These are phyloP conservation scores for Xylariaceae sp. DNA, from an alignment of 2,329 filamentous ascomycete genomes.

Conservation along the genomic window DNA sequence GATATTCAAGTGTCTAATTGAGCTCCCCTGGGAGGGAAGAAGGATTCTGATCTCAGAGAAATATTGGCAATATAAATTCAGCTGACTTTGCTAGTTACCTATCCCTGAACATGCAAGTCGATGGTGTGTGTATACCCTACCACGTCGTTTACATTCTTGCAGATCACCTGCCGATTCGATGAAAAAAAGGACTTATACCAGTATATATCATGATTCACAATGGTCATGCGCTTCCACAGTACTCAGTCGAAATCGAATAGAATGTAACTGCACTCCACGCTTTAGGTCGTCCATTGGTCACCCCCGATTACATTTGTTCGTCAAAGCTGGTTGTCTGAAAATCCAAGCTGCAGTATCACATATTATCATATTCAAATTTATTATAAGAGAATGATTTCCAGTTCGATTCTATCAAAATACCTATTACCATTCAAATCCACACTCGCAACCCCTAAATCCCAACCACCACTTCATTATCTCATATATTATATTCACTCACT, in stretches of 20 bases:
- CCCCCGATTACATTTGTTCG: too few species aligned
- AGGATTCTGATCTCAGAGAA: neutral
- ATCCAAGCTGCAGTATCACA: too few species aligned
- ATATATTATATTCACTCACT: neutral
- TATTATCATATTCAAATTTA: too few species aligned
- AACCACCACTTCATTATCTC: neutral
- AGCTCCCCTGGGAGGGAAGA: neutral
- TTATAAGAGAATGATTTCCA: too few species aligned
- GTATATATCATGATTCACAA: neutral
- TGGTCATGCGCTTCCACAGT: neutral
- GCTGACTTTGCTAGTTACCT: too few species aligned
- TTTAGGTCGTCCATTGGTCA: too few species aligned
- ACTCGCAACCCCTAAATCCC: neutral
- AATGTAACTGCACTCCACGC: neutral
- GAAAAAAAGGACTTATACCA: neutral
- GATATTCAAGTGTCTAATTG: slow-evolving; percentile 22
- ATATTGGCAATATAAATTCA: too few species aligned
- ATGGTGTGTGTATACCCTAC: too few species aligned
- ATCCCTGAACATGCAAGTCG: too few species aligned
- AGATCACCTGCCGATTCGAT: neutral
- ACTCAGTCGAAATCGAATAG: neutral
- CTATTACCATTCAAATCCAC: too few species aligned
- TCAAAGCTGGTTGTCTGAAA: too few species aligned
- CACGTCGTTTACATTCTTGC: neutral
- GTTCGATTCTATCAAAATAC: too few species aligned